Conservation (phyloP, 495 filamentous ascomycete species). For the Podospora anserina region DNA sequence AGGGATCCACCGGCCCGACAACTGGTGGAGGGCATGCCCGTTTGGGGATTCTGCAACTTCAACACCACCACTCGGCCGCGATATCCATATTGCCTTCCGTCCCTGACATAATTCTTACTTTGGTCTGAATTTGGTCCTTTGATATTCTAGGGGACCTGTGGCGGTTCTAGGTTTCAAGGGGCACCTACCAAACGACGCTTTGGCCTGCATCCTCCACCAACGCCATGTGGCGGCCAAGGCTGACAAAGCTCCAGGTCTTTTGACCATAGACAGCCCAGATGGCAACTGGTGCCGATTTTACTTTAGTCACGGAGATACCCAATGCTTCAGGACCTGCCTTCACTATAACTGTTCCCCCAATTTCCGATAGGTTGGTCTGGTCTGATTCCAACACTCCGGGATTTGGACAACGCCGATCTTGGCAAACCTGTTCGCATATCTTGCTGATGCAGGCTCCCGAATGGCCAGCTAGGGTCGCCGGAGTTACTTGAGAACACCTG, state of each 20-base stretch:
- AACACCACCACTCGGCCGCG: not conserved
- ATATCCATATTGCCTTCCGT: not conserved
- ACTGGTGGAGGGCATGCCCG: not conserved
- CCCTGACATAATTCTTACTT: no score
- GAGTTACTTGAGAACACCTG: not conserved
- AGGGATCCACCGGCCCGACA: slow-evolving; percentile 4
- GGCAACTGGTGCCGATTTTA: no score
- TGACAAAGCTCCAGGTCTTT: no score
- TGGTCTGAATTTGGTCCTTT: not conserved
- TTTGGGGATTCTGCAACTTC: not conserved
- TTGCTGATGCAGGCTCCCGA: not conserved
- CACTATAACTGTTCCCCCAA: no score
- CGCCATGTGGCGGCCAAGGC: no score
- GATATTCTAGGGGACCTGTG: not conserved
- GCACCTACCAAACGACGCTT: no score
- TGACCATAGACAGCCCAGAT: no score
- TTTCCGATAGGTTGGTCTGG: no score
- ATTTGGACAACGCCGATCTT: not conserved
- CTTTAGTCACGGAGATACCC: no score
- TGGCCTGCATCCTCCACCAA: no score
- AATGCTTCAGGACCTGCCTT: no score
- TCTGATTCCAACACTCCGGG: not conserved
- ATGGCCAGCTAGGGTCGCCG: not conserved
- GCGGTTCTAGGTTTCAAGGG: no score
- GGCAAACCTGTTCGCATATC: not conserved